Evolutionary conservation across 2,329 filamentous ascomycete species (phyloP).

Genomic region (Mariannaea sp.): DNA sequence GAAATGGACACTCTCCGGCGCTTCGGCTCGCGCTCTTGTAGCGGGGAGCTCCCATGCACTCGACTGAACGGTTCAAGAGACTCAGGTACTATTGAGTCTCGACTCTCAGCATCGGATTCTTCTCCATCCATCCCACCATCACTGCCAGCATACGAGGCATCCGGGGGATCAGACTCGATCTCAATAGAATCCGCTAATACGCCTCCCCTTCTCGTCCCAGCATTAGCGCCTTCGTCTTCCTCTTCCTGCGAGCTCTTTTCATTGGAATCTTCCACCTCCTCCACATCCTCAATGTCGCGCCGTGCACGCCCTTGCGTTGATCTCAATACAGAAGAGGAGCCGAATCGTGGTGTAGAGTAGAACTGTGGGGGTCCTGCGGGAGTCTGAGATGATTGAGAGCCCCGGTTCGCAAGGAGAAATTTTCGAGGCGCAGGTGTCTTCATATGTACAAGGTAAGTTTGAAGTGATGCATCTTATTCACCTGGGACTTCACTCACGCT

Average conservation of each 20-base stretch:
- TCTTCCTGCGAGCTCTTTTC: conserved; percentile 16
- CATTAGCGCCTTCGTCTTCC: conserved; percentile 2
- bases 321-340: conserved; percentile 40
- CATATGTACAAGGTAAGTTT: conserved; percentile 1
- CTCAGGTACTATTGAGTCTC: conserved; percentile 15
- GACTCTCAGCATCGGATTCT: conserved; percentile 1
- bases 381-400: conserved; percentile 41
- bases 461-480: background rate
- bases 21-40: conserved; percentile 34
- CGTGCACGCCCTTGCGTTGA: conserved; percentile 36
- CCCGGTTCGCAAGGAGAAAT: conserved; percentile 45
- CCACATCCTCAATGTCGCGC: conserved; percentile 42
- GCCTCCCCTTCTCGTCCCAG: conserved; percentile 14
- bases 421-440: conserved; percentile 48
- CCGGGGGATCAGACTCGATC: conserved; percentile 34
- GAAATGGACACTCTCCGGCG: conserved; percentile 39
- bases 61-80: conserved; percentile 5
- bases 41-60: conserved; percentile 10
- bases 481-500: conserved; percentile 25
- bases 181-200: conserved; percentile 38
- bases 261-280: conserved; percentile 34
- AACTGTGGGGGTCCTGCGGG: conserved; percentile 41
- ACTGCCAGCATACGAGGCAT: conserved; percentile 22
- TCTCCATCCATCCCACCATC: conserved; percentile 10
- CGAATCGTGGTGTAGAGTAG: conserved; percentile 47